Evolutionary conservation across 164 flowering plant species (phyloP).

Genomic region (Nymphaea colorata): DNA sequence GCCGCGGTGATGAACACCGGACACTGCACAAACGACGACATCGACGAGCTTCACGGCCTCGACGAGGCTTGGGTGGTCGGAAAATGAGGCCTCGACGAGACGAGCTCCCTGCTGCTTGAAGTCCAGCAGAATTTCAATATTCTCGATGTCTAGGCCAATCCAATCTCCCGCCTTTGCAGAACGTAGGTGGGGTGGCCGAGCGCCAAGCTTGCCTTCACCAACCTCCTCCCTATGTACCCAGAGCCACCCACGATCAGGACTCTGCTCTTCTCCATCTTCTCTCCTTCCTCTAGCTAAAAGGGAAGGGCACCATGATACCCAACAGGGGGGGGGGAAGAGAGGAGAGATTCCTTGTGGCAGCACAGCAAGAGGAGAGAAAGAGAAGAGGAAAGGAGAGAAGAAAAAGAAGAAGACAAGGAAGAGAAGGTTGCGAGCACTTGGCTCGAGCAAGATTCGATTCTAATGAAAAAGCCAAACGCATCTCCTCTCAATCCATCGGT

Average conservation of each 20-base stretch:
- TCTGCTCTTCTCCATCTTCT: neutral
- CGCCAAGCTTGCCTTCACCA: conserved; percentile 48
- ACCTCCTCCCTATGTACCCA: conserved; percentile 53
- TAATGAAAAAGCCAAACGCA: too few species aligned
- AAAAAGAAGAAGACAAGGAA: too few species aligned
- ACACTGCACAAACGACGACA: conserved; percentile 51
- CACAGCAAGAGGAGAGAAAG: too few species aligned
- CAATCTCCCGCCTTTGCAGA: conserved; percentile 41
- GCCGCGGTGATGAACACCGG: conserved; percentile 56
- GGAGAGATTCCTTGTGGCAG: too few species aligned
- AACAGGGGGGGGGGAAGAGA: too few species aligned
- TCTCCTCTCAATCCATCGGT: too few species aligned
- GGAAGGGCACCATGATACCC: too few species aligned
- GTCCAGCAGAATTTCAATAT: conserved; percentile 31
- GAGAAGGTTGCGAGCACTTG: too few species aligned
- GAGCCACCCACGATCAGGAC: conserved; percentile 50
- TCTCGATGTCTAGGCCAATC: conserved; percentile 60
- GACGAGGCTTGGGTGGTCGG: conserved; percentile 52
- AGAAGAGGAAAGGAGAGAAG: too few species aligned
- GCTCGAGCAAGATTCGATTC: too few species aligned
- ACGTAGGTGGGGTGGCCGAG: conserved; percentile 47
- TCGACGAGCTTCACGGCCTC: conserved; percentile 55
- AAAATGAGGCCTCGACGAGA: conserved; percentile 35
- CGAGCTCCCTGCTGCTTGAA: conserved; percentile 51
- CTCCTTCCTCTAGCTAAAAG: too few species aligned